Base-by-base conservation (phyloP, 1,284 basidiomycete genomes). In the Coriolopsis trogii region DNA sequence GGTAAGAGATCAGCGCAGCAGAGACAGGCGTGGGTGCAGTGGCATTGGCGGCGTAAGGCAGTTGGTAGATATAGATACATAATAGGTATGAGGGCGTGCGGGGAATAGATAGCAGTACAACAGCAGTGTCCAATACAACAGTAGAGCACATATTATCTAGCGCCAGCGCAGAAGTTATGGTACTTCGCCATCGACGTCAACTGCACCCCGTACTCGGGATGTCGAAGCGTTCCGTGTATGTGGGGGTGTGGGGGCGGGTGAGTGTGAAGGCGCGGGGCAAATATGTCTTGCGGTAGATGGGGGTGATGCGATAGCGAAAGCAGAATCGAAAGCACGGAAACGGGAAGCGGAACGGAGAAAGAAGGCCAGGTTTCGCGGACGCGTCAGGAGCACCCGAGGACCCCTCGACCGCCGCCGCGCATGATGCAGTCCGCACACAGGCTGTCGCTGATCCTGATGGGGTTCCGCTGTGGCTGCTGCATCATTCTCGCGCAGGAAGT, bases 391-490 rank as follows among this genome's bases (percentile, higher is more conserved):
- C 58, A 54, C 26, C 44, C 50, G 43, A 71, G 64, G 24, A 63
- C 66, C 47, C 70, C 71, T 48, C 55, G 58, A 52, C 47, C 49
- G 37, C 46, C 58, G 39, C 72, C 70, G 49, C 75, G 65, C 56
- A 69, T 67, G 41, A 70, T 68, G 60, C 88, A 90, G 56, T 81
- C 78, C 3, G 71, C 71, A 59, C 89, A 90, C 49, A 65, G 67
- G 24, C 75, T 76, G 23, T 81, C 80, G 66, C 82, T 86, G 57
- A 88, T 77, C 61, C 89, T 76, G 55, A 91, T 90, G 15, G 89
- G 85, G 63, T 90, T 89, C 59, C 77, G 81, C 42, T 82, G 78
- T 18, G 89, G 89, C 29, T 79, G 70, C 20, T 78, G 74, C 89
- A 91, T 91, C 66, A 85, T 67, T 41, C 85, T 79, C 50, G 75